Evolutionary conservation across 306 rosid genomes (phyloP), one percentile per base, ranked within the genome.

Genomic region (Alnus rubra): DNA sequence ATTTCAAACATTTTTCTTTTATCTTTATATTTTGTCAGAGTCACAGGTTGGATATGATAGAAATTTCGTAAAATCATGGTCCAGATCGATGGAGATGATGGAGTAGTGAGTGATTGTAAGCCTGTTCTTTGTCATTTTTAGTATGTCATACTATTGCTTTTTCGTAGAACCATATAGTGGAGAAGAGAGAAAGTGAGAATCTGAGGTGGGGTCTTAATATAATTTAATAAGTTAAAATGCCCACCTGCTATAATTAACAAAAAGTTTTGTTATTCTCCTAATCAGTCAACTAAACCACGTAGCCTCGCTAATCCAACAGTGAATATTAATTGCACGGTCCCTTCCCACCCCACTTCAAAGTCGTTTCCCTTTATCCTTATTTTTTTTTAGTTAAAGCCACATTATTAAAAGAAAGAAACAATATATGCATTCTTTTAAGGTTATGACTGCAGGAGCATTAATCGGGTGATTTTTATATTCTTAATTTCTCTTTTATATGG

Each of bases 261-360:
- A 39, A 39, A 67, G 18, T 7, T 67, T 67, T 11, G 76, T 42
- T 62, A 81, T 64, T 50, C 64, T 71, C 83, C 75, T 74, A 47
- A 70, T 82, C 79, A 82, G 75, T 76, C 83, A 88, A 88, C 94
- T 70, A 85, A 89, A 78, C 88, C 89, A 85, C 78, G 52, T 47
- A 63, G 60, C 77, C 76, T 77, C 77, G 83, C 87, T 84, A 88
- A 84, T 82, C 87, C 85, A 81, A 71, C 83, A 79, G 44, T 35
- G 63, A 28, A 82, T 33, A 33, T 33, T n/a, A n/a, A n/a, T n/a
- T 68, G 76, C 45, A 7, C 30, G 42, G 45, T 8, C 13, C 69
- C 14, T 65, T 67, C 58, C 51, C 18, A 64, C 19, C 70, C 71
- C 71, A 64, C 48, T 64, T 64, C 49, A 31, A 62, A 31, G 3